Conservation (phyloP, 2,329 filamentous ascomycete species). For the Chaetomium sp. region DNA sequence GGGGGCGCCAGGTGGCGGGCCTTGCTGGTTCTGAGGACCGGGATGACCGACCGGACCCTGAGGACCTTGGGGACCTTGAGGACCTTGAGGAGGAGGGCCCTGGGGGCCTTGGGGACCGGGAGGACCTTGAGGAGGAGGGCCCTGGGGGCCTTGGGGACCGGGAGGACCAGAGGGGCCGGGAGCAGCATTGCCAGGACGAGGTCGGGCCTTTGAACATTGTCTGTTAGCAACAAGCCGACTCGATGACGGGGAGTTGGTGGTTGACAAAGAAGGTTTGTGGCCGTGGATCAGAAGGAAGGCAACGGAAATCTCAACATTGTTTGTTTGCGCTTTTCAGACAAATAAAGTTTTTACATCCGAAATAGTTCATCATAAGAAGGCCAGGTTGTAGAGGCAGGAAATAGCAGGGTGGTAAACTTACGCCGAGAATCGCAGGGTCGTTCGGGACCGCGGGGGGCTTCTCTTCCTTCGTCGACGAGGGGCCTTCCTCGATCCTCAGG, state of each 20-base stretch:
- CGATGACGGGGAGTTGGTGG: conserved; percentile 14
- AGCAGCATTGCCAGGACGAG: conserved; percentile 31
- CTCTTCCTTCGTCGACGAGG: conserved; percentile 64
- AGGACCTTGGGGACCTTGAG: conserved; percentile 10
- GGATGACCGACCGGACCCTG: conserved; percentile 12
- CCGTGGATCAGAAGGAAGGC: conserved; percentile 93
- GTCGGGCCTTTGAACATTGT: conserved; percentile 29
- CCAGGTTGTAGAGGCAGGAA: conserved; percentile 27
- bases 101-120: conserved; percentile 22
- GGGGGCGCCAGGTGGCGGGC: conserved; percentile 24
- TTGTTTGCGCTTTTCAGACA: conserved; percentile 90
- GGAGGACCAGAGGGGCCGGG: conserved; percentile 30
- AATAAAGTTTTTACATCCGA: conserved; percentile 83
- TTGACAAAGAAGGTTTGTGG: conserved; percentile 20
- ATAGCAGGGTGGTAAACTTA: conserved; percentile 53
- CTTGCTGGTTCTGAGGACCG: conserved; percentile 18
- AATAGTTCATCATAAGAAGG: conserved; percentile 74
- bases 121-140: conserved; percentile 10
- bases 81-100: conserved; percentile 4
- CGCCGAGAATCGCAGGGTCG: conserved; percentile 93
- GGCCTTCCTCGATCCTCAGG: conserved; percentile 81
- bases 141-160: conserved; percentile 21
- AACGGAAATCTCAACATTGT: conserved; percentile 97
- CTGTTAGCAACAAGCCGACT: conserved; percentile 25
- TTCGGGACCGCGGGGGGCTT: conserved; percentile 75